A percentile compares a stretch with the other conserved stretches of the same genome.
Evolutionary conservation across 1,284 basidiomycete genomes (phyloP).

Genomic region (Irpex lacteus): DNA sequence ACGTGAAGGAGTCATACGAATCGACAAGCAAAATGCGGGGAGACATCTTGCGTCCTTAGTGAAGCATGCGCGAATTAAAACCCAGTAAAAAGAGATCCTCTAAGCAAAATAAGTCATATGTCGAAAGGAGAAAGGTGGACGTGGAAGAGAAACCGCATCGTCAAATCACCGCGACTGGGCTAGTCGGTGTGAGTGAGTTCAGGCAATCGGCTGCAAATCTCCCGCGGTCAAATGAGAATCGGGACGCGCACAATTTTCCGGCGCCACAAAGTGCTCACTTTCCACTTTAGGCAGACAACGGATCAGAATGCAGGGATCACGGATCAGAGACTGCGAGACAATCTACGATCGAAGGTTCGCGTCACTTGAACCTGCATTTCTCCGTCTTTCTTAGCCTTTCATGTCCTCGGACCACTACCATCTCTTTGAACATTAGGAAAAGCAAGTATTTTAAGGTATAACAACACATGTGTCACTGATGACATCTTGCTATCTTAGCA

Average conservation of each 20-base stretch:
- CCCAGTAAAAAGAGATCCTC: neutral
- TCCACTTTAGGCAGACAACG: neutral
- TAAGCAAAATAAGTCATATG: slow-evolving; percentile 27
- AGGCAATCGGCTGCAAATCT: neutral
- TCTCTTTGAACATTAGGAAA: no score
- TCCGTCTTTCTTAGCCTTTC: neutral
- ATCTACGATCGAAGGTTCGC: no score
- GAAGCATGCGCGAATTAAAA: neutral
- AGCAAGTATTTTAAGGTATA: no score
- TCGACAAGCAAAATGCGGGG: slow-evolving; percentile 65
- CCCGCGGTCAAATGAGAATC: neutral
- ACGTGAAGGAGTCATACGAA: slow-evolving; percentile 84
- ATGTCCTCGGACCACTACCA: no score
- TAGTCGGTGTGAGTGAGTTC: neutral
- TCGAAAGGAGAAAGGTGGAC: neutral
- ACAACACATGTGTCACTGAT: no score
- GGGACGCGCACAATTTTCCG: neutral
- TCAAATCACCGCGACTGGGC: neutral
- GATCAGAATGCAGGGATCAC: neutral
- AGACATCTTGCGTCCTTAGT: slow-evolving; percentile 1
- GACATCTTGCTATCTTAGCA: no score
- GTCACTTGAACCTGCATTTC: neutral
- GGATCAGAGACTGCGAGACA: no score
- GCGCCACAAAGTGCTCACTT: neutral
- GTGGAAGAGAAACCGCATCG: neutral